Evolutionary conservation across 257 asterid species (phyloP).

Genomic region (Fraxinus pennsylvanica): DNA sequence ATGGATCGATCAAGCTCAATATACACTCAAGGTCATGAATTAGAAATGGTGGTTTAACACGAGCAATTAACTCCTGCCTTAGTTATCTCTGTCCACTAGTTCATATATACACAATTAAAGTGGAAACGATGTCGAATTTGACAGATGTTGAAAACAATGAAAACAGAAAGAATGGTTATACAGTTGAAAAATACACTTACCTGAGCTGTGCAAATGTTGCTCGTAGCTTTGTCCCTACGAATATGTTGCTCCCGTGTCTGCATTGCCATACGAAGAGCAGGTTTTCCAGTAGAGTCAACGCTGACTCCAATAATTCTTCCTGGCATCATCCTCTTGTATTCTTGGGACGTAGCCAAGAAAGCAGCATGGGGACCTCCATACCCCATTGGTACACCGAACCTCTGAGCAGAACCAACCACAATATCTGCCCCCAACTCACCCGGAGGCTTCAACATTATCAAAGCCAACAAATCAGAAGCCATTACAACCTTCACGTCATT

Average conservation of each 20-base stretch:
- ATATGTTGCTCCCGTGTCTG: slow-evolving; percentile 99
- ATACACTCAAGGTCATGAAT: not conserved
- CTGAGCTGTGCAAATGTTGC: slow-evolving; percentile 99
- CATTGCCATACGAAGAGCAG: slow-evolving; percentile 98
- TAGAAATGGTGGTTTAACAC: not conserved
- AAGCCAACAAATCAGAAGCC: slow-evolving; percentile 91
- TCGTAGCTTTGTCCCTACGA: slow-evolving; percentile 95
- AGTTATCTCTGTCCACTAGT: not conserved
- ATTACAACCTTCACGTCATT: slow-evolving; percentile 92
- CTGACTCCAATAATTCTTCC: slow-evolving; percentile 98
- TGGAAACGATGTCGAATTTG: not conserved
- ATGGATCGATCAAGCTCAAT: not conserved
- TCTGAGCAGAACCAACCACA: slow-evolving; percentile 96
- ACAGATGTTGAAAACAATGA: not conserved
- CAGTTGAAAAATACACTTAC: slow-evolving; percentile 23
- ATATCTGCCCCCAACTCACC: slow-evolving; percentile 96
- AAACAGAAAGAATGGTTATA: not conserved
- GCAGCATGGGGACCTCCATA: slow-evolving; percentile 99
- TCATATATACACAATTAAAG: slow-evolving; percentile 1
- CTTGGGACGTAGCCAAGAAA: slow-evolving; percentile 96
- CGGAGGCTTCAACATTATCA: slow-evolving; percentile 90
- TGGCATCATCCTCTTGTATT: slow-evolving; percentile 99
- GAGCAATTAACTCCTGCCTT: not conserved
- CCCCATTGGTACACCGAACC: slow-evolving; percentile 99
- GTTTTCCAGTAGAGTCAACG: slow-evolving; percentile 89